Percentiles rank a stretch among this genome's conserved stretches.
Conservation (phyloP, 2,329 filamentous ascomycete genomes). For the Beauveria brongniartii region DNA sequence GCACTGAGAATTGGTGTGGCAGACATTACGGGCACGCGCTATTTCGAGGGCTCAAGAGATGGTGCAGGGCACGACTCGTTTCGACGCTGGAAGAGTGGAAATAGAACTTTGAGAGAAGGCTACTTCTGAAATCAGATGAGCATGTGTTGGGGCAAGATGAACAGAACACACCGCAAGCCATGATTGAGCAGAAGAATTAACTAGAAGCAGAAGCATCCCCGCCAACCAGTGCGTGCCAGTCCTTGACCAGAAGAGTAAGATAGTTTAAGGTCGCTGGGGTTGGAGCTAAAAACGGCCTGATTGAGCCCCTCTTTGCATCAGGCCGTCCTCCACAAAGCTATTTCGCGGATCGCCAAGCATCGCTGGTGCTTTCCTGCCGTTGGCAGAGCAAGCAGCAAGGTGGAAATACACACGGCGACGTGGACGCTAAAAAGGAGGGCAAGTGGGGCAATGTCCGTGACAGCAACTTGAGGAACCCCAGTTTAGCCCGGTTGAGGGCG, state of each 20-base stretch:
- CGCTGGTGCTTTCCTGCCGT: background rate
- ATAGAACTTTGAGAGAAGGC: background rate
- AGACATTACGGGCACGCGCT: background rate
- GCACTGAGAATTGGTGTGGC: background rate
- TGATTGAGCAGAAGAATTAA: background rate
- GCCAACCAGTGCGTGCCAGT: background rate
- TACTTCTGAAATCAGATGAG: background rate
- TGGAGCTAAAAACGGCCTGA: background rate
- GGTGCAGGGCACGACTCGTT: background rate
- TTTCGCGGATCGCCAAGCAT: slow-evolving; percentile 7
- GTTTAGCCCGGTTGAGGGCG: background rate
- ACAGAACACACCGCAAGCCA: background rate
- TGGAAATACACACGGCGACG: background rate
- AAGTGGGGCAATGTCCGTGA: background rate
- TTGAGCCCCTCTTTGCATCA: background rate
- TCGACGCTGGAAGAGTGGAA: background rate
- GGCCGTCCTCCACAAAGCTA: slow-evolving; percentile 1
- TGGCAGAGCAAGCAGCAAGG: background rate
- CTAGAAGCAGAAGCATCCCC: background rate
- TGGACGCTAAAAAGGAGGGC: background rate
- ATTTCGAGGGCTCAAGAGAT: background rate
- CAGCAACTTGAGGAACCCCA: background rate
- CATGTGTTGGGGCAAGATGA: background rate
- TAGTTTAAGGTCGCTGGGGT: background rate
- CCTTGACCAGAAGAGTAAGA: background rate